Conservation (phyloP, 228 moss, liverwort and hornwort genomes). For the Sphagnum fallax region DNA sequence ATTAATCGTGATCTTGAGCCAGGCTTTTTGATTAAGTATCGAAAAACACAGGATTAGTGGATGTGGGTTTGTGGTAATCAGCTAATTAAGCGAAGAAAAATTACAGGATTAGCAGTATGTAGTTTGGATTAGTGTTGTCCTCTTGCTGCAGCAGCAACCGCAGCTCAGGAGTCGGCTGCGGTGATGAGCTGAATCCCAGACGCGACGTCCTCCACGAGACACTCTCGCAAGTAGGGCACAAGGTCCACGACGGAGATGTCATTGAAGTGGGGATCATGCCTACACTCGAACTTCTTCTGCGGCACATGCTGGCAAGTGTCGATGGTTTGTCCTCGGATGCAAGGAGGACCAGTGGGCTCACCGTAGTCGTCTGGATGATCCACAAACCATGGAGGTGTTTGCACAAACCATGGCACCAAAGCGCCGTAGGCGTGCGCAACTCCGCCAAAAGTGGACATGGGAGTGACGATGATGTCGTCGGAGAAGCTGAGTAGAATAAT, state of each 20-base stretch:
- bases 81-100: too few relatives aligned
- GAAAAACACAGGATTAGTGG: too few relatives aligned
- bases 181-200: conserved; percentile 43
- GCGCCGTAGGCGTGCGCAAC: conserved; percentile 38
- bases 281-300: conserved; percentile 18
- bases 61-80: too few relatives aligned
- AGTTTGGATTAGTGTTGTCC: too few relatives aligned
- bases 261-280: conserved; percentile 27
- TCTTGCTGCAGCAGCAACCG: too few relatives aligned
- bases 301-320: conserved; percentile 26
- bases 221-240: conserved; percentile 26
- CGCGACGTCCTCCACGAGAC: conserved; percentile 21
- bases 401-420: conserved; percentile 28
- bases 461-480: conserved; percentile 26
- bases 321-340: conserved; percentile 50
- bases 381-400: conserved; percentile 1
- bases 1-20: too few relatives aligned
- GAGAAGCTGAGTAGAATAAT: conserved; percentile 29
- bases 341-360: conserved; percentile 19
- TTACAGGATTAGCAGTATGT: too few relatives aligned
- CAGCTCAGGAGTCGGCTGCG: too few relatives aligned
- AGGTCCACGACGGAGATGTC: conserved; percentile 12
- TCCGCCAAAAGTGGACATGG: conserved; percentile 36
- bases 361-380: conserved; percentile 16
- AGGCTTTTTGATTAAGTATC: too few relatives aligned